Evolutionary conservation across 768 basidiomycete genomes (phyloP), one percentile per base, ranked within the genome.

Genomic region (Paxillus rubicundulus): DNA sequence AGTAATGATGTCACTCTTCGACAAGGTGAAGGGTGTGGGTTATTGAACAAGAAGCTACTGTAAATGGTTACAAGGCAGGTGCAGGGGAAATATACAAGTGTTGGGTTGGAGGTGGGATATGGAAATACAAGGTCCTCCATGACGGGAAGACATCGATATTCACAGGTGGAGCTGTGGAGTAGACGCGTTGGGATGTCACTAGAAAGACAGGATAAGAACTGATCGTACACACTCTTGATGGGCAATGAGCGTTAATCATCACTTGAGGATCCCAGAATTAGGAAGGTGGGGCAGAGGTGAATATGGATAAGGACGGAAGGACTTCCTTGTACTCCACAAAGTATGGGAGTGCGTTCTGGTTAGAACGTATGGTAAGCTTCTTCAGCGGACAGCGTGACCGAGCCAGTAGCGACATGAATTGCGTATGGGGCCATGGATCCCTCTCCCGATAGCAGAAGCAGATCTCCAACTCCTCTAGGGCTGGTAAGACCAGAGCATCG

Each of bases 401-500:
- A 5, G 14, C 14, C 4, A 69, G 8, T 50, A 69, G 60, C 17
- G 52, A 57, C 45, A 59, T 32, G 24, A 69, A 69, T 21, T 62
- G 32, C 0, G 44, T 33, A 8, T 69, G 68, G 1, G 68, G 68
- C 68, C 68, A 69, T 3, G 40, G 24, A 17, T 69, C 59, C 28
- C 59, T 60, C 32, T 67, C 69, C 9, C 63, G 63, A 37, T 58
- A 65, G 20, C 65, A 69, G 40, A 71, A 69, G 21, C 63, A 67
- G 6, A 69, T 42, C 18, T 71, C 68, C 24, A 69, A 56, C 24
- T 70, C 69, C 17, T 69, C 64, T 21, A 69, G 60, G 10, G 57
- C 59, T 12, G 68, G 67, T 27, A 69, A 44, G 0, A 57, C 55
- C 28, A 69, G 55, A 1, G 53, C 53, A 33, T 24, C 32, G 2